phyloP scores from a whole-genome alignment of 805 yeast species.

The Pichia cephalocereana region DNA sequence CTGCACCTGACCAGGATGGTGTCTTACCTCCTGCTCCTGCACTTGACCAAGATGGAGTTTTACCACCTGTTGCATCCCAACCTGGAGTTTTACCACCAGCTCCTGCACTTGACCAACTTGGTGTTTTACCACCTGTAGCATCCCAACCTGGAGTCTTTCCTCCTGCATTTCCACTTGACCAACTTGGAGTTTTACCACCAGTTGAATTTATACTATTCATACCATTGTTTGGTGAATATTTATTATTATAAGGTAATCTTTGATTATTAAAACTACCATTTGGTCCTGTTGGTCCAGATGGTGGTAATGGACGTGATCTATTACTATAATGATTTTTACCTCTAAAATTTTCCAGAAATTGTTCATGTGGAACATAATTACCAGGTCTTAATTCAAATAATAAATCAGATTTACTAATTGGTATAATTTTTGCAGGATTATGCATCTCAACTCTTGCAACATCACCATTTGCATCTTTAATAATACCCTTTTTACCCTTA shows the following conservation, averaged over 20 bases:
- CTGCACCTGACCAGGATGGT: constrained; percentile 10
- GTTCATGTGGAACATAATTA: constrained; percentile 66
- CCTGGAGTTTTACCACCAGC: constrained; percentile 31
- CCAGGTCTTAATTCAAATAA: constrained; percentile 63
- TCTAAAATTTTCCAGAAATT: constrained; percentile 44
- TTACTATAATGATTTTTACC: constrained; percentile 23
- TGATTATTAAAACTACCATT: constrained; percentile 1
- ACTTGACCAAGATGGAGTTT: constrained; percentile 33
- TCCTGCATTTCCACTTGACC: constrained; percentile 30
- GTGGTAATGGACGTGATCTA: neutral
- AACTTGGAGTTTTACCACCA: constrained; percentile 25
- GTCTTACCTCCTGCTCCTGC: constrained; percentile 10
- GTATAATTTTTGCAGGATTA: constrained; percentile 80
- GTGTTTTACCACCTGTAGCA: constrained; percentile 27
- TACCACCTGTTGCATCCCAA: constrained; percentile 23
- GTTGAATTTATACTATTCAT: constrained; percentile 15
- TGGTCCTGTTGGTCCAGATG: neutral
- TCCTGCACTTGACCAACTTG: constrained; percentile 40
- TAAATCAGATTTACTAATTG: constrained; percentile 71
- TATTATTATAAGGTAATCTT: neutral
- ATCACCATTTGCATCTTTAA: constrained; percentile 87
- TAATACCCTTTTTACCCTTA: constrained; percentile 90
- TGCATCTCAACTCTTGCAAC: constrained; percentile 90
- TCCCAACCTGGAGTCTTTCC: constrained; percentile 35
- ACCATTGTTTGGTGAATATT: constrained; percentile 1